Percentiles rank a stretch among this genome's conserved stretches.
phyloP scores from a whole-genome alignment of 768 basidiomycete species.

The Mycena alexandri region DNA sequence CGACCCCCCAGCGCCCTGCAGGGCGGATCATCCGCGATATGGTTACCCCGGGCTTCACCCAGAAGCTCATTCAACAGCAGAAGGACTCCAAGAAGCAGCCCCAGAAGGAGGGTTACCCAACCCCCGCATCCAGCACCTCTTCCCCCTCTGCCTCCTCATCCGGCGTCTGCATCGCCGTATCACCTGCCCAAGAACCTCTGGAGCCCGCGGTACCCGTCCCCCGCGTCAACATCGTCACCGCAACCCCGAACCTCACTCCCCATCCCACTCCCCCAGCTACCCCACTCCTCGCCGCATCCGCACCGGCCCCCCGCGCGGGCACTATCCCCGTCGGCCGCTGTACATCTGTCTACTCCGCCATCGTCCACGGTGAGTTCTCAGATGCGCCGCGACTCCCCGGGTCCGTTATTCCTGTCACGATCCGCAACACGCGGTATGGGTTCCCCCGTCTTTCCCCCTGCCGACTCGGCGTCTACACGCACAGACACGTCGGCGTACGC shows the following conservation, averaged over 20 bases:
- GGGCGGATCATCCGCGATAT: conserved; percentile 49
- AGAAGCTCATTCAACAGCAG: conserved; percentile 14
- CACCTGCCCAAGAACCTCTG: neutral
- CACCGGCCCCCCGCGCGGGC: conserved; percentile 12
- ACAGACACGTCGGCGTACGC: neutral
- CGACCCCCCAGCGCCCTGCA: conserved; percentile 46
- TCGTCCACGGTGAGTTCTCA: neutral
- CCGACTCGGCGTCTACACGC: neutral
- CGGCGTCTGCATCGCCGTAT: conserved; percentile 29
- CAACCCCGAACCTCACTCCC: conserved; percentile 82
- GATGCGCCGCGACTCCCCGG: neutral
- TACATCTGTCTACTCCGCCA: neutral
- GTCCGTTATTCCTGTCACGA: conserved; percentile 22
- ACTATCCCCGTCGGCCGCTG: neutral
- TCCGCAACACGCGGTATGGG: conserved; percentile 38
- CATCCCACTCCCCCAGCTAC: conserved; percentile 86
- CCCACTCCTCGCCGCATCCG: conserved; percentile 54
- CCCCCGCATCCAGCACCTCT: conserved; percentile 27
- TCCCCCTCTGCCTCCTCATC: conserved; percentile 27
- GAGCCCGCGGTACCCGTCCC: conserved; percentile 49
- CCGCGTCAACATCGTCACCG: conserved; percentile 76
- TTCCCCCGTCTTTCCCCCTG: conserved; percentile 21
- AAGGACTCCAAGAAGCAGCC: conserved; percentile 17
- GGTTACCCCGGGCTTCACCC: conserved; percentile 24
- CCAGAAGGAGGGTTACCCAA: conserved; percentile 22